A percentile compares a stretch with the other conserved stretches of the same genome.
phyloP scores from a whole-genome alignment of 1,284 basidiomycete species.

The Malassezia arunalokei region DNA sequence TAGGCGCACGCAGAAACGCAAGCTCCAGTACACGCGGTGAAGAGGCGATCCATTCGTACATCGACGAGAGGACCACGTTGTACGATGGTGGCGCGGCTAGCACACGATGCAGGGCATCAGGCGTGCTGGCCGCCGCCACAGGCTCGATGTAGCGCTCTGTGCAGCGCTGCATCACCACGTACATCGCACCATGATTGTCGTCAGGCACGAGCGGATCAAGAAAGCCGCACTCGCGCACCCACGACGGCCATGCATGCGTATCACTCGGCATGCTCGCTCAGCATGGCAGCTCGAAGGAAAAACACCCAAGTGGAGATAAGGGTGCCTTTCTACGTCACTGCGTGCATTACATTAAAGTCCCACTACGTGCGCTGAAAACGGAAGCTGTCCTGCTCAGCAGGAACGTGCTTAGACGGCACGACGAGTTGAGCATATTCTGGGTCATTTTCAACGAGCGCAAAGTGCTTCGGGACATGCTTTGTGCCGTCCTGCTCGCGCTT shows the following conservation, averaged over 20 bases:
- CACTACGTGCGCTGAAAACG: neutral
- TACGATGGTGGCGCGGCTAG: neutral
- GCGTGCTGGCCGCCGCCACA: neutral
- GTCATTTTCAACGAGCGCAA: slow-evolving; percentile 43
- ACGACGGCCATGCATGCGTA: slow-evolving; percentile 1
- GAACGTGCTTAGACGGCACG: slow-evolving; percentile 28
- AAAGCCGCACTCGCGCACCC: slow-evolving; percentile 1
- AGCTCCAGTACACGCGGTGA: neutral
- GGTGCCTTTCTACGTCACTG: no score
- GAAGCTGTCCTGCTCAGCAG: slow-evolving; percentile 29
- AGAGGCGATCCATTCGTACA: slow-evolving; percentile 1
- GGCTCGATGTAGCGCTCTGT: slow-evolving; percentile 8
- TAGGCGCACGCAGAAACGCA: neutral
- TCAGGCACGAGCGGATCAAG: neutral
- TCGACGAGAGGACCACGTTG: neutral
- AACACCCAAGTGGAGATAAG: neutral
- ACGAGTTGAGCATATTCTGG: slow-evolving; percentile 41
- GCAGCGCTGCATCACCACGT: slow-evolving; percentile 1
- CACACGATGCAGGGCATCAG: neutral
- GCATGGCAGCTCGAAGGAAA: neutral
- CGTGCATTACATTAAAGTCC: neutral
- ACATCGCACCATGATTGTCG: slow-evolving; percentile 1
- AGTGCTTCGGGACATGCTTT: slow-evolving; percentile 54
- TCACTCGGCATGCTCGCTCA: neutral
- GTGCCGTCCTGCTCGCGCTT: slow-evolving; percentile 65